Evolutionary conservation across 2,329 filamentous ascomycete species (phyloP), one percentile per base, ranked within the genome.

Genomic region (Aspergillus neotritici): DNA sequence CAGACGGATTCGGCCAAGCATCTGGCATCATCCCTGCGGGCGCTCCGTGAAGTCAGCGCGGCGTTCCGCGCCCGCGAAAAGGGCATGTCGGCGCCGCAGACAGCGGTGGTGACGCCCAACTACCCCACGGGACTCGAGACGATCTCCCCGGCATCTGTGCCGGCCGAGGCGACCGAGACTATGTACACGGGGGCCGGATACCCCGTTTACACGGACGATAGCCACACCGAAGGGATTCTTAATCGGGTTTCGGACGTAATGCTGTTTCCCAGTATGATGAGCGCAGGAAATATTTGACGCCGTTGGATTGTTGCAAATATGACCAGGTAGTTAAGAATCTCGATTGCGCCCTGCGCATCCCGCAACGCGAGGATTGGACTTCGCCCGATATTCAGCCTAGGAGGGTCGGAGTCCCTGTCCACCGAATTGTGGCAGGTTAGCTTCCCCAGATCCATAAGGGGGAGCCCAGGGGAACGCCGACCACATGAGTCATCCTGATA

Each of bases 1-100:
- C 60, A 57, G 31, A 64, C 62, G 12, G 62, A 64, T 16, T 62
- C 62, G 2, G 62, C 61, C 11, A 63, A 56, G 37, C 61, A 65
- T 37, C 51, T 65, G 1, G 49, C 60, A 8, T 59, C 60, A 0
- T 65, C 62, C 13, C 54, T 65, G 28, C 58, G 56, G 14, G 61
- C 61, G 6, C 50, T 65, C 31, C 56, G 58, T 1, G 61, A 61
- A 35, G 59, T 65, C 34, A 60, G 58, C 17, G 53, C 57, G 6
- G 55, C 60, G 2, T 61, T 62, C 37, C 50, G 51, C 13, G 32
- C 48, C 30, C 50, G 47, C 34, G 45, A 47, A 16, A 46, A 43
- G 28, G 34, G 32, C 16, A 32, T 28, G 17, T 31, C 43, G 10
- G 31, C 39, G n/a, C 38, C 47, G 12, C 41, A 49, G 14, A 33